Base-by-base conservation (phyloP, 1,284 basidiomycete genomes). In the Pseudomicrostroma phylloplanum region DNA sequence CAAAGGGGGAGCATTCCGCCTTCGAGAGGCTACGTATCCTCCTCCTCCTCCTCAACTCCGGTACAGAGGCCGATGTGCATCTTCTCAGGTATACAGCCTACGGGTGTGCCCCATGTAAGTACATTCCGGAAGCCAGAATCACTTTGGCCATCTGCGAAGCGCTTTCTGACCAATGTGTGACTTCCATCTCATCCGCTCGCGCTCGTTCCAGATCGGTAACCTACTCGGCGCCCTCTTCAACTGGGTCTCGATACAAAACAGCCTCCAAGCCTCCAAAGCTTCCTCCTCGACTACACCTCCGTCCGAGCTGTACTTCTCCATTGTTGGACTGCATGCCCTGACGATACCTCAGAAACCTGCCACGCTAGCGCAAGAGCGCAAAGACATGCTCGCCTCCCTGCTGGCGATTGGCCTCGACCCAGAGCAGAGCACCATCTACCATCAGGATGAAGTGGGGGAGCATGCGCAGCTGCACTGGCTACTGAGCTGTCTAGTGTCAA, bases 381-480 rank as follows among this genome's bases (percentile, higher is more conserved):
- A 84, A 54, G 88, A 94, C 60, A 88, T 91, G 84, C 82, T 96
- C 56, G 91, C 92, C 0, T 86, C 86, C 1, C 80, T 96, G 6
- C 82, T 97, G 6, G 90, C 93, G 0, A 85, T 92, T 59, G 92
- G 93, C 0, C 83, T 96, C 30, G 88, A 93, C 75, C 88, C 89
- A 0, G 82, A 86, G 56, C 82, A 88, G 57, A 89, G 87, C 8
- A 85, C 88, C 43, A 76, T 97, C 8, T 94, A 91, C 75, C 87
- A 91, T 71, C 93, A 96, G 78, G 92, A 96, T 66, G 85, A 91
- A 23, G 91, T 94, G 61, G 85, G 83, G 39, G 84, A 89, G 67
- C 93, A 97, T 74, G 84, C 87, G 0, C 91, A 96, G 73, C 82
- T 96, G n/a, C 88, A 88, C 1, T 97, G 93, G 93, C 86, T 92